Evolutionary conservation across 1,284 basidiomycete species (phyloP), one percentile per base, ranked within the genome.

Genomic region (Ganoderma meredithae): DNA sequence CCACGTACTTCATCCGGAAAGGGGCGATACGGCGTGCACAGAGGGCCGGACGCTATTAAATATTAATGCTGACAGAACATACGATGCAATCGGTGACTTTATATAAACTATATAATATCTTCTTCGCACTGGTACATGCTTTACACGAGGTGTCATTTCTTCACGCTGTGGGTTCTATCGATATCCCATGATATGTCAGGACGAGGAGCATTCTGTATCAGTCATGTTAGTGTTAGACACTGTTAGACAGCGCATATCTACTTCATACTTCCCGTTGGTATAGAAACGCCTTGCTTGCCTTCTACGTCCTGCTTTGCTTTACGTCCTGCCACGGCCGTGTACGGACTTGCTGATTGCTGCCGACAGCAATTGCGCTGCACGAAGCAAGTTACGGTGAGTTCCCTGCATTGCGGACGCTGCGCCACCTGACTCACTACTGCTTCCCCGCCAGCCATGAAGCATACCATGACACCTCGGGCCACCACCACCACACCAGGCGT

Each of bases 1-100:
- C 76, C 2, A 77, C 83, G 1, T 90, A 82, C 81, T 83, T 84
- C 70, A 75, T 90, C 60, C 84, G 88, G 10, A 85, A 78, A 73
- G 83, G 86, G 84, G 79, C 79, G 1, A 36, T 81, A 22, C 68
- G 64, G 44, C 74, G 73, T 25, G 61, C 69, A 15, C 31, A 43
- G 15, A 43, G 19, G 31, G 41, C 68, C 12, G 59, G 49, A 44
- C 47, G 55, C 41, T 63, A 67, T 53, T 66, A 41, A 66, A 33
- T 22, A 2, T 25, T 60, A 66, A 33, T 39, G 7, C 15, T 60
- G 47, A 17, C 40, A 13, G n/a, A 25, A 60, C 22, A 40, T 22
- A 40, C 31, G n/a, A 39, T 22, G 33, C 8, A 39, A 27, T 58
- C 10, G 19, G 55, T 39, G 31, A 55, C 27, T 31, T 59, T 39